Conservation (phyloP, 208 protist species). For the Leishmania martiniquensis region DNA sequence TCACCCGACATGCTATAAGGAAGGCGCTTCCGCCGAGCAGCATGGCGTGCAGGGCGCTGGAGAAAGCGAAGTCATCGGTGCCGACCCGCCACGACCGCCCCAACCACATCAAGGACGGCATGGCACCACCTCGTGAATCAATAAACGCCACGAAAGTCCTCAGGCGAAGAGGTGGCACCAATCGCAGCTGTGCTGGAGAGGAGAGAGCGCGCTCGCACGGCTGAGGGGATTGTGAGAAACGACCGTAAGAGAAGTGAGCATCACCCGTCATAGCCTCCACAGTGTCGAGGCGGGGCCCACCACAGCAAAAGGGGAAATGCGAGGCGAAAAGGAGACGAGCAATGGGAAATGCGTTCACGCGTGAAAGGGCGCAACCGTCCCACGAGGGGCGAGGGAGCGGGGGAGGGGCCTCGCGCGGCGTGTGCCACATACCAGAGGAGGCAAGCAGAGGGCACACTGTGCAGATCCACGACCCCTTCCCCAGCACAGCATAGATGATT, state of each 20-base stretch:
- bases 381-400: no score
- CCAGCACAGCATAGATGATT: background rate
- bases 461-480: background rate
- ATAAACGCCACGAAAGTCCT: no score
- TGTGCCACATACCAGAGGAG: background rate
- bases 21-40: constrained; percentile 30
- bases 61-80: constrained; percentile 80
- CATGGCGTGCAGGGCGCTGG: constrained; percentile 49
- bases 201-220: background rate
- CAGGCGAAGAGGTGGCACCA: background rate
- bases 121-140: constrained; percentile 15
- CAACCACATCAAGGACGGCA: constrained; percentile 81
- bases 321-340: background rate
- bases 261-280: background rate
- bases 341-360: background rate
- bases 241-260: background rate
- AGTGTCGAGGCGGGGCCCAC: background rate
- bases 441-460: background rate
- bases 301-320: background rate
- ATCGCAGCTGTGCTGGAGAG: no score
- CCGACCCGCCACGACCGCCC: constrained; percentile 73
- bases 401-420: background rate
- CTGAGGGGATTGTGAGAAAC: background rate
- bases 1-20: constrained; percentile 20
- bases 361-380: background rate